phyloP scores from a whole-genome alignment of 2,329 filamentous ascomycete genomes.

The Dactylella cylindrospora region DNA sequence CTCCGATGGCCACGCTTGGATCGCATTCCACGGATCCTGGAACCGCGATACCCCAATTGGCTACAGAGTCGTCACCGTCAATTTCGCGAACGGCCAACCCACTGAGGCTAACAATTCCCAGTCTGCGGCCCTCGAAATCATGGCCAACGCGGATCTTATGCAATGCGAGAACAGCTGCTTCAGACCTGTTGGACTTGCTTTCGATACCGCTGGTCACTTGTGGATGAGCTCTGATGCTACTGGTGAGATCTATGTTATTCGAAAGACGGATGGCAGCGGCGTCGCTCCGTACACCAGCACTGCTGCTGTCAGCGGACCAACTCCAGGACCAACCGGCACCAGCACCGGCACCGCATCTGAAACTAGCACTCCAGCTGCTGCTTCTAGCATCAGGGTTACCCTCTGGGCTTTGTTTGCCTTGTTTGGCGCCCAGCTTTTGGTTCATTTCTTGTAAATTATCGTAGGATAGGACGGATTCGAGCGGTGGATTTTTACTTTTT shows the following conservation, averaged over 20 bases:
- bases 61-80: conserved; percentile 52
- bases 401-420: conserved; percentile 3
- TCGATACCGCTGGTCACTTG: conserved; percentile 58
- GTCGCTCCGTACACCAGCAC: conserved; percentile 34
- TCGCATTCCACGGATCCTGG: conserved; percentile 76
- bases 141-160: conserved; percentile 41
- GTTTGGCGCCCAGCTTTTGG: conserved; percentile 12
- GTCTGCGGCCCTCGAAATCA: conserved; percentile 48
- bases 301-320: conserved; percentile 33
- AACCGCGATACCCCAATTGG: conserved; percentile 52
- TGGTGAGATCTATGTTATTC: conserved; percentile 66
- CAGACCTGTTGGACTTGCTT: conserved; percentile 50
- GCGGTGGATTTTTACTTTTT: conserved; percentile 4
- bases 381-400: conserved; percentile 3
- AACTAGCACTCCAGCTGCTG: conserved; percentile 10
- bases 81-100: conserved; percentile 48
- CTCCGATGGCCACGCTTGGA: conserved; percentile 59
- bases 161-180: conserved; percentile 45
- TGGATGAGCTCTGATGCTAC: conserved; percentile 66
- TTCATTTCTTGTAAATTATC: conserved; percentile 5
- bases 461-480: too few relatives aligned
- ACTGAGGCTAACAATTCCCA: conserved; percentile 4
- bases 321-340: conserved; percentile 29
- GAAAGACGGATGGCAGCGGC: conserved; percentile 45
- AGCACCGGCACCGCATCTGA: conserved; percentile 1